Conservation (phyloP, 2,329 filamentous ascomycete species). For the Colletotrichum sp. region DNA sequence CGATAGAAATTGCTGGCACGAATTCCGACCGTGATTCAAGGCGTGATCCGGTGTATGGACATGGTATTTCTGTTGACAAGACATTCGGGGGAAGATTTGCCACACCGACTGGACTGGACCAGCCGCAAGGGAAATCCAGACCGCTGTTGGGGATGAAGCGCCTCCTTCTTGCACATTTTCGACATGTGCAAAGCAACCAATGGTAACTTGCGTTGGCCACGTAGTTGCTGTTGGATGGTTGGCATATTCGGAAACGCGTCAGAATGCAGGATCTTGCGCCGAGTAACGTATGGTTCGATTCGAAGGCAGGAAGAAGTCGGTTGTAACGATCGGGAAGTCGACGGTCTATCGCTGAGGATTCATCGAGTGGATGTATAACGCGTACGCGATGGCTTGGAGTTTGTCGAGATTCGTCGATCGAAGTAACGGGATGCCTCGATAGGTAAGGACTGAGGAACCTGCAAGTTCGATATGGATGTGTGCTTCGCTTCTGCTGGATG, state of each 20-base stretch:
- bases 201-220: background rate
- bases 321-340: background rate
- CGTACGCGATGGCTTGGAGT: background rate
- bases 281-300: background rate
- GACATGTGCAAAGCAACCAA: background rate
- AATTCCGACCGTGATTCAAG: background rate
- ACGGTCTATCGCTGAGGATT: background rate
- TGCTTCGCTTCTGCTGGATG: background rate
- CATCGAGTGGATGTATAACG: background rate
- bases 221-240: background rate
- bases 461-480: background rate
- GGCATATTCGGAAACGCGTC: background rate
- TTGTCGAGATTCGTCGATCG: background rate
- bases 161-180: background rate
- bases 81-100: background rate
- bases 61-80: background rate
- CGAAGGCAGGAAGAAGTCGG: background rate
- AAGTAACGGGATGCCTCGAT: background rate
- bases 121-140: background rate
- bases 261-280: background rate
- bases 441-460: background rate
- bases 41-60: background rate
- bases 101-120: background rate
- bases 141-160: background rate
- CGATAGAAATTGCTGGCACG: background rate